A percentile compares a stretch with the other conserved stretches of the same genome.
These are phyloP conservation scores for Plasmodium coatneyi DNA, from an alignment of 169 alveolate genomes.

Conservation along the genomic window DNA sequence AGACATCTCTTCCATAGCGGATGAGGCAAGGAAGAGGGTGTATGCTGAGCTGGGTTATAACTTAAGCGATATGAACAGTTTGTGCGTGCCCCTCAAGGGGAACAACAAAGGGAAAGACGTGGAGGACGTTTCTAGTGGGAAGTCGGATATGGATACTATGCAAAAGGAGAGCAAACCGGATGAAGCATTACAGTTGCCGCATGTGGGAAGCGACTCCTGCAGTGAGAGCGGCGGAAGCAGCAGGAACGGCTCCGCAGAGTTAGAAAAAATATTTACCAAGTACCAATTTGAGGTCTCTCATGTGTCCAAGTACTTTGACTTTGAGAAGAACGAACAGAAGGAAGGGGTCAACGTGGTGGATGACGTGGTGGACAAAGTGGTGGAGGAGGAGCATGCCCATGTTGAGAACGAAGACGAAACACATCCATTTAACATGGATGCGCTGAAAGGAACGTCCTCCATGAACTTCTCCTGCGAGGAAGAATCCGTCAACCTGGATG, in stretches of 20 bases:
- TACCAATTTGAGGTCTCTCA: constrained; percentile 50
- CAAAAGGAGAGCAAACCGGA: constrained; percentile 1
- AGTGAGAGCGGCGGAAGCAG: not conserved
- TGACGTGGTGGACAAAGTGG: not conserved
- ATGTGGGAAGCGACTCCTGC: not conserved
- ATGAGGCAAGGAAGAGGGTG: constrained; percentile 29
- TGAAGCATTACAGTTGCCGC: not conserved
- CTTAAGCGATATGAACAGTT: not conserved
- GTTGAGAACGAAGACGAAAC: not conserved
- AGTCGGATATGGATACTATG: not conserved
- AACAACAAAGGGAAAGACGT: not conserved
- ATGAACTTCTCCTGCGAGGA: not conserved
- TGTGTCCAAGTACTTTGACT: constrained; percentile 53
- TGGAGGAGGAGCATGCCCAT: not conserved
- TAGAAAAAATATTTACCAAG: constrained; percentile 38
- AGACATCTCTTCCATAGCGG: constrained; percentile 32
- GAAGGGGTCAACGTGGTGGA: not conserved
- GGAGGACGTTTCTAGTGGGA: not conserved
- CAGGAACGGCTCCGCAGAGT: constrained; percentile 33
- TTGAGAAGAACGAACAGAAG: constrained; percentile 23
- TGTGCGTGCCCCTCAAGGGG: not conserved
- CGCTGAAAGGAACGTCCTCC: not conserved
- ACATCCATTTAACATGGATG: not conserved
- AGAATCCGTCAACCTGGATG: constrained; percentile 28
- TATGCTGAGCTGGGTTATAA: constrained; percentile 26